Evolutionary conservation across 495 filamentous ascomycete species (phyloP).

Genomic region (Neurospora tetraspora): DNA sequence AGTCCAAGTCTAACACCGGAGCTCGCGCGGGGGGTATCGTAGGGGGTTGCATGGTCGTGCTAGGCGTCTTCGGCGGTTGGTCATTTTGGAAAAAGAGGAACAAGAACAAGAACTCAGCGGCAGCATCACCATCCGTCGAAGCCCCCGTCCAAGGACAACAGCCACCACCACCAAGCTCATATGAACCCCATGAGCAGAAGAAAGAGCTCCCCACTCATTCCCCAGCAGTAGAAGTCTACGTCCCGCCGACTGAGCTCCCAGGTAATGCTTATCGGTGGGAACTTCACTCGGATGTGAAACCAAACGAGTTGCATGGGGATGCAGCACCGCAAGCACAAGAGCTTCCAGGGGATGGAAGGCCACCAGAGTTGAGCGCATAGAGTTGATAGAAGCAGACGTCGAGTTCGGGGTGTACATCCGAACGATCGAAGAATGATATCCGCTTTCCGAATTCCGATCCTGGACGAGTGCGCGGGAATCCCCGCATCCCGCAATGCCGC

Average conservation of each 20-base stretch:
- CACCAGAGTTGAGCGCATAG: not conserved
- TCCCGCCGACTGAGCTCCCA: not conserved
- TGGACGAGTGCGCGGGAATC: not conserved
- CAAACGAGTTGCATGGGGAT: not conserved
- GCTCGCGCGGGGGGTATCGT: not conserved
- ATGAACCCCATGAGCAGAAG: not conserved
- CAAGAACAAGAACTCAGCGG: not conserved
- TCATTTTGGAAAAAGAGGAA: not conserved
- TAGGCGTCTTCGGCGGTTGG: not conserved
- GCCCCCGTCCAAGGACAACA: not conserved
- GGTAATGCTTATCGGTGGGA: not conserved
- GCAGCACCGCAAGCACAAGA: not conserved
- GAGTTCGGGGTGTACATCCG: not conserved
- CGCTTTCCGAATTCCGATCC: not conserved
- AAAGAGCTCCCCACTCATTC: not conserved
- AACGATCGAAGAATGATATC: not conserved
- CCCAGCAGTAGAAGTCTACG: not conserved
- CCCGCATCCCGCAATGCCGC: not conserved
- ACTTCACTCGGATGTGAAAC: not conserved
- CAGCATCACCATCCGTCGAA: not conserved
- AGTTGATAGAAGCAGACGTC: not conserved
- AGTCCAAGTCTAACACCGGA: not conserved
- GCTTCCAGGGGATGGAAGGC: not conserved
- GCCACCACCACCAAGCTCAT: not conserved
- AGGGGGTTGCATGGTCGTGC: not conserved